These are phyloP conservation scores for Sarcodon aspratus DNA, from an alignment of 768 basidiomycete genomes.

Conservation along the genomic window DNA sequence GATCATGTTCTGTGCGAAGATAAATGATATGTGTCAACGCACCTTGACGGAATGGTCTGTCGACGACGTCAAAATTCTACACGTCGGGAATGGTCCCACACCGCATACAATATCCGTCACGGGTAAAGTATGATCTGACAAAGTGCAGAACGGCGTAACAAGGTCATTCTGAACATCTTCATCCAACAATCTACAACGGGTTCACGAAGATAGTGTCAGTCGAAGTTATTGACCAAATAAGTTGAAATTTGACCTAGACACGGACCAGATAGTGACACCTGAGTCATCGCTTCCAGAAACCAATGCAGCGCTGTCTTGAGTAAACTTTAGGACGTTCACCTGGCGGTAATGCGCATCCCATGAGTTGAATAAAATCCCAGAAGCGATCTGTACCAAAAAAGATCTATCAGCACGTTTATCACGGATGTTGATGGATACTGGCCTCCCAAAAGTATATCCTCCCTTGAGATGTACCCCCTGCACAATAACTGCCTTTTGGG, in stretches of 20 bases:
- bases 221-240: slow-evolving; percentile 3
- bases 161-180: slow-evolving; percentile 65
- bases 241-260: slow-evolving; percentile 55
- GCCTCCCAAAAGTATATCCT: slow-evolving; percentile 97
- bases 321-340: slow-evolving; percentile 75
- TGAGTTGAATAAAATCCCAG: slow-evolving; percentile 85
- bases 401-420: not conserved
- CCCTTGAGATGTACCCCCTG: slow-evolving; percentile 81
- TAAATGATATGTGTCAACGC: slow-evolving; percentile 7
- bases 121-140: slow-evolving; percentile 89
- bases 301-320: slow-evolving; percentile 68
- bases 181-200: slow-evolving; percentile 52
- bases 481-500: slow-evolving; percentile 62
- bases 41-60: slow-evolving; percentile 91
- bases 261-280: slow-evolving; percentile 78
- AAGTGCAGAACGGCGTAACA: slow-evolving; percentile 63
- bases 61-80: slow-evolving; percentile 70
- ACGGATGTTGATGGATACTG: slow-evolving; percentile 16
- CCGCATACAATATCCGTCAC: slow-evolving; percentile 77
- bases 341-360: slow-evolving; percentile 96
- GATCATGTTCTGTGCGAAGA: not conserved
- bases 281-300: slow-evolving; percentile 89
- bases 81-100: slow-evolving; percentile 65
- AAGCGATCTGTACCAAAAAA: slow-evolving; percentile 50
- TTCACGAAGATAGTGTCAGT: not conserved